Percentiles rank a stretch among this genome's conserved stretches.
These are phyloP conservation scores for Globisporangium viniferum DNA, from an alignment of 352 stramenopile genomes.

Conservation along the genomic window DNA sequence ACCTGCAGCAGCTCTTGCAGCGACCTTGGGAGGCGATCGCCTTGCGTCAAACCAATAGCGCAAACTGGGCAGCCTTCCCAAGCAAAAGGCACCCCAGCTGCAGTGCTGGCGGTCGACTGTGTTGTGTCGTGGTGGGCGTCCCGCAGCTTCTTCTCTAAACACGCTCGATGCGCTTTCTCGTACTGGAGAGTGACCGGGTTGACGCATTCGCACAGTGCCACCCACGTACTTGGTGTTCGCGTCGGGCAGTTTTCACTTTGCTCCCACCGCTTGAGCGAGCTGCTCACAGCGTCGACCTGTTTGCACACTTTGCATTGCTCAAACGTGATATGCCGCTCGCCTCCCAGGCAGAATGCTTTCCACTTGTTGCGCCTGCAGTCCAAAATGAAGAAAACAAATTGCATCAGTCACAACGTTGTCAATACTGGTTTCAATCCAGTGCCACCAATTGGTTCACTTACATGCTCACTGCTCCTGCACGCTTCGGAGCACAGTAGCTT, in stretches of 20 bases:
- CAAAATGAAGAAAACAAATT: background rate
- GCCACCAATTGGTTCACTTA: background rate
- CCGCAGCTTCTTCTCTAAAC: slow-evolving; percentile 21
- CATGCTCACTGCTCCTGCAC: slow-evolving; percentile 9
- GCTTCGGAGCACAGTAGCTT: background rate
- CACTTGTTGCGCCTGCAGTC: slow-evolving; percentile 19
- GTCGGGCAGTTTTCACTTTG: slow-evolving; percentile 21
- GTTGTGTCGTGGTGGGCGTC: background rate
- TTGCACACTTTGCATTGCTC: slow-evolving; percentile 41
- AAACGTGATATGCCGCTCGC: slow-evolving; percentile 21
- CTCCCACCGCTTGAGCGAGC: slow-evolving; percentile 27
- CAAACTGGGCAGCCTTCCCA: slow-evolving; percentile 18
- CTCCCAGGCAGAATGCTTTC: slow-evolving; percentile 30
- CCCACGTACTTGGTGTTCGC: slow-evolving; percentile 38
- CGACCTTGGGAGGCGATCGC: slow-evolving; percentile 23
- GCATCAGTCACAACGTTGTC: background rate
- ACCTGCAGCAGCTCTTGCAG: slow-evolving; percentile 26
- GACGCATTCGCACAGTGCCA: slow-evolving; percentile 37
- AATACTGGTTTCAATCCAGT: background rate
- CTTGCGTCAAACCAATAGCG: slow-evolving; percentile 1
- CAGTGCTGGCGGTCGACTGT: background rate
- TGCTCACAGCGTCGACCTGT: slow-evolving; percentile 28
- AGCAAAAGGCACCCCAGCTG: background rate
- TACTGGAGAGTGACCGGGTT: slow-evolving; percentile 24
- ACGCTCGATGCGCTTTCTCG: slow-evolving; percentile 33